Percentiles rank a stretch among this genome's conserved stretches.
These are phyloP conservation scores for Drechmeria coniospora DNA, from an alignment of 2,329 filamentous ascomycete species.

Conservation along the genomic window DNA sequence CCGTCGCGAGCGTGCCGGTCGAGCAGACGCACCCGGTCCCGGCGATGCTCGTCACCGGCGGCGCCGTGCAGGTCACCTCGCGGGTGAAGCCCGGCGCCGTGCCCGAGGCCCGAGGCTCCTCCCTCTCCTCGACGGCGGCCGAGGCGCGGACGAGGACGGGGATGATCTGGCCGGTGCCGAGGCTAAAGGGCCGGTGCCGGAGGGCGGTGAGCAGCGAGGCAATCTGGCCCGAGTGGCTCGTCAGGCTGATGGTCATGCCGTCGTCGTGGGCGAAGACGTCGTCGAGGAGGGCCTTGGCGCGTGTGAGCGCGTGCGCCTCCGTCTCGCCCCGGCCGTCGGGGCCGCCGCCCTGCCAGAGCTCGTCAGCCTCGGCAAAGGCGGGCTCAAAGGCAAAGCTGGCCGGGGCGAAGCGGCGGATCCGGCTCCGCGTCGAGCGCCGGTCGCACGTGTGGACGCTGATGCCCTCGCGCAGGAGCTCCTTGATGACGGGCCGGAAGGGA, in stretches of 20 bases:
- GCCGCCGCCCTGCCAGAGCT: conserved; percentile 28
- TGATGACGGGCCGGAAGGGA: conserved; percentile 43
- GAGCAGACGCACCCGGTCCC: conserved; percentile 27
- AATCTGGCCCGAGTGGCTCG: conserved; percentile 45
- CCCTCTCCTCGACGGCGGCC: conserved; percentile 16
- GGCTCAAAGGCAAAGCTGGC: conserved; percentile 36
- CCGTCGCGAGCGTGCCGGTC: conserved; percentile 1
- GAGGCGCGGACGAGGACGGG: conserved; percentile 50
- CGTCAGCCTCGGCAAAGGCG: conserved; percentile 41
- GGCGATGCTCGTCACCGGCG: conserved; percentile 27
- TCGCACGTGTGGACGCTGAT: conserved; percentile 57
- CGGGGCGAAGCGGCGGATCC: conserved; percentile 37
- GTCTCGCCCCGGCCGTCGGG: conserved; percentile 25
- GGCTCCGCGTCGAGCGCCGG: conserved; percentile 36
- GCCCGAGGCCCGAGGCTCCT: conserved; percentile 10
- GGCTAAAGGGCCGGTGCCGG: conserved; percentile 42
- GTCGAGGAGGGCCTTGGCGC: conserved; percentile 35
- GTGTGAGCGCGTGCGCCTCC: conserved; percentile 28
- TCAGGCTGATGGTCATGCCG: conserved; percentile 42
- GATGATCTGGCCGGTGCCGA: conserved; percentile 53
- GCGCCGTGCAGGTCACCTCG: conserved; percentile 26
- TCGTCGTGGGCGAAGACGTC: conserved; percentile 38
- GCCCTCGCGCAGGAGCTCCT: conserved; percentile 50
- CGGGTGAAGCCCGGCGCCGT: conserved; percentile 19
- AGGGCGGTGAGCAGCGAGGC: conserved; percentile 35